Conservation (phyloP, 345 rosid species). For the Sonneratia alba region DNA sequence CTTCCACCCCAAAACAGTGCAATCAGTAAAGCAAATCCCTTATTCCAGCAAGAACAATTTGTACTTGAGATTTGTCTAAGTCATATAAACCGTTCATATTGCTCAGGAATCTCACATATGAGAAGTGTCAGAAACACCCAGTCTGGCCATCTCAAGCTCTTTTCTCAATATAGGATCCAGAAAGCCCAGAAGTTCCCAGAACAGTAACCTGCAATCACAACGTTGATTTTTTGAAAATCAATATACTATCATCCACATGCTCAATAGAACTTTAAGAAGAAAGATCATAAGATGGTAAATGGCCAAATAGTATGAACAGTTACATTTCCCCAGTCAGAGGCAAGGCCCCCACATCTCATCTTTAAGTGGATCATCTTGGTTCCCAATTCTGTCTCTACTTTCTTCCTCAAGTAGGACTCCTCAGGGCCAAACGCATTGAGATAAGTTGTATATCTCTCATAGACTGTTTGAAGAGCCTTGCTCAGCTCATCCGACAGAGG, state of each 20-base stretch:
- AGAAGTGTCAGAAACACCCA: neutral
- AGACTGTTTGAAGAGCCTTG: constrained; percentile 44
- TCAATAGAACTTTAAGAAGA: neutral
- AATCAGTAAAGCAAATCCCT: neutral
- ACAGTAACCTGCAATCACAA: constrained; percentile 56
- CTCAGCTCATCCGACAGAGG: constrained; percentile 42
- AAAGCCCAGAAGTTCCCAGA: constrained; percentile 85
- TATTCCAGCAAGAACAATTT: neutral
- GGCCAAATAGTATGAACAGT: neutral
- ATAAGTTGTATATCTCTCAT: constrained; percentile 50
- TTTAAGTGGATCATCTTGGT: constrained; percentile 89
- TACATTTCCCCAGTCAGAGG: constrained; percentile 94
- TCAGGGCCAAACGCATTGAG: constrained; percentile 67
- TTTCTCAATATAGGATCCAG: constrained; percentile 85
- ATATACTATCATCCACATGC: neutral
- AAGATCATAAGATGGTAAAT: too few species aligned
- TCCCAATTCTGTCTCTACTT: constrained; percentile 87
- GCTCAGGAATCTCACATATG: neutral
- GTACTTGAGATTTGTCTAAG: neutral
- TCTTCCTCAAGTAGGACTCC: constrained; percentile 70
- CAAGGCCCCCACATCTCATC: constrained; percentile 88
- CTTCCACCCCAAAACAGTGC: neutral
- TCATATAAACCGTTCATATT: neutral
- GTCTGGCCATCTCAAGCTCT: constrained; percentile 40
- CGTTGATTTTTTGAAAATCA: constrained; percentile 1